Conservation (phyloP, 352 stramenopile genomes). For the Globisporangium carolinianum region DNA sequence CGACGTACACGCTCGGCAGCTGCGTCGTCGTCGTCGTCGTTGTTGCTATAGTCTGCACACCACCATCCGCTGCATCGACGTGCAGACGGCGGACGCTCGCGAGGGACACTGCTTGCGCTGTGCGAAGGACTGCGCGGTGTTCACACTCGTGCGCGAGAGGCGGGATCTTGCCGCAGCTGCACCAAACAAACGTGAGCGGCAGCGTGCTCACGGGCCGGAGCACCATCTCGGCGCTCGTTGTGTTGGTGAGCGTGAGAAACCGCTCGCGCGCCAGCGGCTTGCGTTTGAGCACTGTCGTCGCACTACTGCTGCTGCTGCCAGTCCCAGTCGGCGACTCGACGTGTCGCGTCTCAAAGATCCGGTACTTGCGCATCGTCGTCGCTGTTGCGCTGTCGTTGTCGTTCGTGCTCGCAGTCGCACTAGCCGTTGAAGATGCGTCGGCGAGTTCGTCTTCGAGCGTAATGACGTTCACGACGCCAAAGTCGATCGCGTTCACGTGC, state of each 20-base stretch:
- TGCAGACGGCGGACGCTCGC: constrained; percentile 22
- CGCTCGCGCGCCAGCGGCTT: constrained; percentile 10
- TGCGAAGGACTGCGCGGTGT: constrained; percentile 11
- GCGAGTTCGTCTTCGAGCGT: constrained; percentile 59
- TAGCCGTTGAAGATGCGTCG: constrained; percentile 6
- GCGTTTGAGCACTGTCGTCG: constrained; percentile 4
- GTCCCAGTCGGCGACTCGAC: neutral
- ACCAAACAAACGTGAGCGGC: constrained; percentile 59
- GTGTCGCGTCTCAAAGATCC: constrained; percentile 41
- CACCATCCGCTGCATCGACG: neutral
- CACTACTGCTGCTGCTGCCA: neutral
- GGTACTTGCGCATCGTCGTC: constrained; percentile 37
- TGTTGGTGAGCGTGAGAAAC: constrained; percentile 52
- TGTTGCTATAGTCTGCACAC: neutral
- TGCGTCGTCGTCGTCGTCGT: constrained; percentile 3
- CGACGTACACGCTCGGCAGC: constrained; percentile 35
- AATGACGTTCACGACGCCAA: constrained; percentile 68
- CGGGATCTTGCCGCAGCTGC: constrained; percentile 7
- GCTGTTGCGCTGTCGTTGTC: constrained; percentile 25
- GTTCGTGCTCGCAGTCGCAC: constrained; percentile 5
- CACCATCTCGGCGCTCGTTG: constrained; percentile 36
- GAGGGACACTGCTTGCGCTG: constrained; percentile 21
- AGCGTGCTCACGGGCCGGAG: constrained; percentile 69
- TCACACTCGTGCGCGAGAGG: constrained; percentile 6
- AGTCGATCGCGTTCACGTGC: constrained; percentile 21